Evolutionary conservation across 805 yeast genomes (phyloP).

Genomic region (Cyberlindnera bimundalis): DNA sequence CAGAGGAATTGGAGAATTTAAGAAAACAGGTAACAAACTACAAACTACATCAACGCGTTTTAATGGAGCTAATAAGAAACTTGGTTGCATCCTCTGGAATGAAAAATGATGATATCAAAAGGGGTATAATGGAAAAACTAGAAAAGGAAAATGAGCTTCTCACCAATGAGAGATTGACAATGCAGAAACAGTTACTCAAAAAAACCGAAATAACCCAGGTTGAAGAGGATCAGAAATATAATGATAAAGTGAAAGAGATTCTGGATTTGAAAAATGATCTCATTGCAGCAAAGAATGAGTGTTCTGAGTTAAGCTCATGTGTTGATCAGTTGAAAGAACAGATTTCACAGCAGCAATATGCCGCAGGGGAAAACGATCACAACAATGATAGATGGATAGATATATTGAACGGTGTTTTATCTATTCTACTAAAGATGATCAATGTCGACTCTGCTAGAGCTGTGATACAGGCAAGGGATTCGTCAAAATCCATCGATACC

Average conservation of each 20-base stretch:
- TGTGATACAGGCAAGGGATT: slow-evolving; percentile 19
- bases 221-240: slow-evolving; percentile 11
- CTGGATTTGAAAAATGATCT: slow-evolving; percentile 28
- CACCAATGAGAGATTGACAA: slow-evolving; percentile 15
- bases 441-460: slow-evolving; percentile 23
- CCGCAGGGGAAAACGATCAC: not conserved
- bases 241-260: slow-evolving; percentile 24
- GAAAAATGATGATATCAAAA: slow-evolving; percentile 21
- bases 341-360: slow-evolving; percentile 3
- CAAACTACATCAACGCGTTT: slow-evolving; percentile 33
- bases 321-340: slow-evolving; percentile 24
- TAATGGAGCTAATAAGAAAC: slow-evolving; percentile 30
- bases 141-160: slow-evolving; percentile 23
- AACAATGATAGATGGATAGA: slow-evolving; percentile 13
- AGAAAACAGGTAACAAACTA: slow-evolving; percentile 40
- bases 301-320: slow-evolving; percentile 24
- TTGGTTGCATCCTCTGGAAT: slow-evolving; percentile 19
- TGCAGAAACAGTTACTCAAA: slow-evolving; percentile 17
- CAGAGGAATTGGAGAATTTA: slow-evolving; percentile 35
- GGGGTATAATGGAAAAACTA: slow-evolving; percentile 21
- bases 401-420: slow-evolving; percentile 16
- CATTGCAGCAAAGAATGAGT: slow-evolving; percentile 19
- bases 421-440: slow-evolving; percentile 9
- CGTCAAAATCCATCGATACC: slow-evolving; percentile 21
- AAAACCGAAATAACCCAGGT: slow-evolving; percentile 4